Evolutionary conservation across 208 protist species (phyloP).

Genomic region (Crithidia expoeki): DNA sequence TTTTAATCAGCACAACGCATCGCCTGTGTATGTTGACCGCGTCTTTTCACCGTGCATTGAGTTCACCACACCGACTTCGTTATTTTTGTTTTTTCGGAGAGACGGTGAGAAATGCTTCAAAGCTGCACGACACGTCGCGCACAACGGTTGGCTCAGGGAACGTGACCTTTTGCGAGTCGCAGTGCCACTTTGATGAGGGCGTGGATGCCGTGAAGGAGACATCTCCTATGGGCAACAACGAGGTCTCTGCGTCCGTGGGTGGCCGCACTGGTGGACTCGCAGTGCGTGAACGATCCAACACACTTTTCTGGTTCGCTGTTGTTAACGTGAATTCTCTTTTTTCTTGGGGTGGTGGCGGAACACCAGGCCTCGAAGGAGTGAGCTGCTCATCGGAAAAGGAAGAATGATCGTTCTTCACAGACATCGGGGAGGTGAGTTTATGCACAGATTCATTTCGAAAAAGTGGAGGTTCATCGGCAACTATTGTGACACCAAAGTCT

Average conservation of each 20-base stretch:
- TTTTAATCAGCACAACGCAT: too few species aligned
- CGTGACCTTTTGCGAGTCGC: not conserved
- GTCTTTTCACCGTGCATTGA: too few species aligned
- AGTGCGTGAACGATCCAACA: not conserved
- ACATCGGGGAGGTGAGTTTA: too few species aligned
- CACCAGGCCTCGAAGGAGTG: not conserved
- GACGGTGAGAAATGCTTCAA: conserved; percentile 17
- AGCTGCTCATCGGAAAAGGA: not conserved
- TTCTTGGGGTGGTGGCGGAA: not conserved
- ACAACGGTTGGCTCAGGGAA: conserved; percentile 12
- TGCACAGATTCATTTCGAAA: too few species aligned
- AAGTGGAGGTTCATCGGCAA: too few species aligned
- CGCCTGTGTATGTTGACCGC: too few species aligned
- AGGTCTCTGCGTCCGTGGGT: too few species aligned
- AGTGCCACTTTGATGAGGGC: not conserved
- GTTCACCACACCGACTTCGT: not conserved
- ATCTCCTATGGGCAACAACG: not conserved
- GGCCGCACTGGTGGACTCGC: not conserved
- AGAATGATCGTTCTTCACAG: too few species aligned
- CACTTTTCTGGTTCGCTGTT: too few species aligned
- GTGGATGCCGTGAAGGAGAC: not conserved
- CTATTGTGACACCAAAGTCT: too few species aligned
- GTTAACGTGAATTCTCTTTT: not conserved
- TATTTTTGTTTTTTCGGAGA: not conserved
- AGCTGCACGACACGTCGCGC: conserved; percentile 12